A percentile compares a stretch with the other conserved stretches of the same genome.
These are phyloP conservation scores for Sphagnurus paluster DNA, from an alignment of 1,284 basidiomycete genomes.

Conservation along the genomic window DNA sequence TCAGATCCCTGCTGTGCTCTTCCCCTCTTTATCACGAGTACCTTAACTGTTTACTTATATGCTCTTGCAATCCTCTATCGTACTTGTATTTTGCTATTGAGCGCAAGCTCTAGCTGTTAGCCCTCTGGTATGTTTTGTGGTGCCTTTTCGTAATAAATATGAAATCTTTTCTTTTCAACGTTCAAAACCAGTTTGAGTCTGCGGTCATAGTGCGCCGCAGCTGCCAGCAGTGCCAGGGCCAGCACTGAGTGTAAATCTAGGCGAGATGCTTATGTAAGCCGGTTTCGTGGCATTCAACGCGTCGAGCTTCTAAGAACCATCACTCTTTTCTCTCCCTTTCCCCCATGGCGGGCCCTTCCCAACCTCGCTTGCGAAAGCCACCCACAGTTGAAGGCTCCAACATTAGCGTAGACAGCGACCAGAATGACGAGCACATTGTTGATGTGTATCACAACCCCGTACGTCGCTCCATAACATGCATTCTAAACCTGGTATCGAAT, in stretches of 20 bases:
- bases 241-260: not conserved
- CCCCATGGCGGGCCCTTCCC: constrained; percentile 21
- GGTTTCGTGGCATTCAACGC: constrained; percentile 20
- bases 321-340: constrained; percentile 6
- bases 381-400: constrained; percentile 8
- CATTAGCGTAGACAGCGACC: constrained; percentile 32
- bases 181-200: not conserved
- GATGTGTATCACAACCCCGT: constrained; percentile 47
- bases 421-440: constrained; percentile 47
- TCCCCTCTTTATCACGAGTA: too few relatives aligned
- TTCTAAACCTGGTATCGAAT: constrained; percentile 3
- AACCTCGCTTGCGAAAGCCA: constrained; percentile 17
- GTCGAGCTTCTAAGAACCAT: constrained; percentile 1
- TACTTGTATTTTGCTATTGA: constrained; percentile 21
- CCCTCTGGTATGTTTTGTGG: constrained; percentile 8
- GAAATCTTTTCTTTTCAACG: too few relatives aligned
- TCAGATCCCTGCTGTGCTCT: constrained; percentile 11
- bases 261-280: constrained; percentile 14
- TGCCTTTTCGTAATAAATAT: constrained; percentile 14
- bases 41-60: constrained; percentile 15
- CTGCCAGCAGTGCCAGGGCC: not conserved
- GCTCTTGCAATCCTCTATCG: constrained; percentile 11
- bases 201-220: not conserved
- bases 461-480: constrained; percentile 21
- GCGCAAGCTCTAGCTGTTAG: constrained; percentile 8